phyloP scores from a whole-genome alignment of 768 basidiomycete species.

The Tricholoma furcatifolium region DNA sequence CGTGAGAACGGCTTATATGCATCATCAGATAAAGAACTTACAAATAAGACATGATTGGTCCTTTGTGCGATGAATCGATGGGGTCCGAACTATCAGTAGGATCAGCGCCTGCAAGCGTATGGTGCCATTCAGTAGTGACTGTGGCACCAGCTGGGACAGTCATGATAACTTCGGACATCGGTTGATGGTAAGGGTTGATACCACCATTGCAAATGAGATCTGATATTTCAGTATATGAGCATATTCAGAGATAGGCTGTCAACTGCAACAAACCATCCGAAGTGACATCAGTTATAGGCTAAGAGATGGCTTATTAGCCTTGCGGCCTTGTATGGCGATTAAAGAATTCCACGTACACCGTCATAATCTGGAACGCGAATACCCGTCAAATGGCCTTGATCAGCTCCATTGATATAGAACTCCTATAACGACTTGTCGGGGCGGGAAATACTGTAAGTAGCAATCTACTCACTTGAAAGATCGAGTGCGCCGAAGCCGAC shows the following conservation, averaged over 20 bases:
- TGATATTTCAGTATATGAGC: neutral
- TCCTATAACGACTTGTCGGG: slow-evolving; percentile 26
- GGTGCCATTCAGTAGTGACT: slow-evolving; percentile 54
- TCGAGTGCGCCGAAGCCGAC: slow-evolving; percentile 45
- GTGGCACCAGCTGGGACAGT: slow-evolving; percentile 50
- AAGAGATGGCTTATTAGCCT: neutral
- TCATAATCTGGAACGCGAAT: slow-evolving; percentile 46
- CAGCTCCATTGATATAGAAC: slow-evolving; percentile 51
- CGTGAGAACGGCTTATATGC: neutral
- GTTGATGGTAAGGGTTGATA: slow-evolving; percentile 52
- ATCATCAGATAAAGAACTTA: slow-evolving; percentile 22
- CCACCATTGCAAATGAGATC: slow-evolving; percentile 59
- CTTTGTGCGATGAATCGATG: slow-evolving; percentile 51
- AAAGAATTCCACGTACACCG: slow-evolving; percentile 23
- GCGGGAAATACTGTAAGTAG: neutral
- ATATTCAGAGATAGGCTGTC: neutral
- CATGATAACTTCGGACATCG: slow-evolving; percentile 44
- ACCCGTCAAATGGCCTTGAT: slow-evolving; percentile 39
- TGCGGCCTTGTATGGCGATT: neutral
- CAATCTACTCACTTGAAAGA: slow-evolving; percentile 41
- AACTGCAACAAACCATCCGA: slow-evolving; percentile 34
- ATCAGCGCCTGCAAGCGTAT: slow-evolving; percentile 42
- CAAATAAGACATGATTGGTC: slow-evolving; percentile 52
- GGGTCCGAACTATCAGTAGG: slow-evolving; percentile 43
- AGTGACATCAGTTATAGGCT: slow-evolving; percentile 58